phyloP scores from a whole-genome alignment of 305 asterid species.

The Plantago coronopus region DNA sequence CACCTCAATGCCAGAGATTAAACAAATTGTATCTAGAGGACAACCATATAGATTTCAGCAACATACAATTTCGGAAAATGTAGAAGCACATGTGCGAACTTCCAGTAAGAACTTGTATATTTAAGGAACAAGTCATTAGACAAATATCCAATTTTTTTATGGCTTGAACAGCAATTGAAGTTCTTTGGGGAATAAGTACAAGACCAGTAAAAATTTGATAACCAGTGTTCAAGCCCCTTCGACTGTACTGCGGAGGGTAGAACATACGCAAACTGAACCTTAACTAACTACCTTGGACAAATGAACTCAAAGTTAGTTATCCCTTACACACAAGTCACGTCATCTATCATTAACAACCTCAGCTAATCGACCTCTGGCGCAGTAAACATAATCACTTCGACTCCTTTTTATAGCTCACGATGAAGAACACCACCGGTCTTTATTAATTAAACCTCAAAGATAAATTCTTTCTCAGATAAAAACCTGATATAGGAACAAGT shows the following conservation, averaged over 20 bases:
- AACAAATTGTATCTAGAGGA: conserved; percentile 6
- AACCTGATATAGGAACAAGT: too few relatives aligned
- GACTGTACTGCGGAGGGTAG: background rate
- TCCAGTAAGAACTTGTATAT: background rate
- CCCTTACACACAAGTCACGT: conserved; percentile 6
- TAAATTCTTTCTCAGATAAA: too few relatives aligned
- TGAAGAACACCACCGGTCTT: conserved; percentile 4
- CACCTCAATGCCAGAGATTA: conserved; percentile 13
- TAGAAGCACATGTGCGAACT: background rate
- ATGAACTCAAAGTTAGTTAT: conserved; percentile 10
- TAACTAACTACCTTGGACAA: conserved; percentile 13
- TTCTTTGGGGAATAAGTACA: too few relatives aligned
- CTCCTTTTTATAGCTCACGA: background rate
- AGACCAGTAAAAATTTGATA: background rate
- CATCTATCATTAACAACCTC: conserved; percentile 11
- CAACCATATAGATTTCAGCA: conserved; percentile 11
- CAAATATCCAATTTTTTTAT: conserved; percentile 7
- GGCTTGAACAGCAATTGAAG: conserved; percentile 16
- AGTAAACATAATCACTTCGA: conserved; percentile 1
- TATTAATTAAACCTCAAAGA: background rate
- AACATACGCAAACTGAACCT: background rate
- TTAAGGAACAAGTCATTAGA: conserved; percentile 7
- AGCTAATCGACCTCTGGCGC: conserved; percentile 11
- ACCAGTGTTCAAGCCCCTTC: background rate
- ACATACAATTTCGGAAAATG: conserved; percentile 9